Evolutionary conservation across 1,139 yeast species (phyloP).

Genomic region (Zygoascus sp.): DNA sequence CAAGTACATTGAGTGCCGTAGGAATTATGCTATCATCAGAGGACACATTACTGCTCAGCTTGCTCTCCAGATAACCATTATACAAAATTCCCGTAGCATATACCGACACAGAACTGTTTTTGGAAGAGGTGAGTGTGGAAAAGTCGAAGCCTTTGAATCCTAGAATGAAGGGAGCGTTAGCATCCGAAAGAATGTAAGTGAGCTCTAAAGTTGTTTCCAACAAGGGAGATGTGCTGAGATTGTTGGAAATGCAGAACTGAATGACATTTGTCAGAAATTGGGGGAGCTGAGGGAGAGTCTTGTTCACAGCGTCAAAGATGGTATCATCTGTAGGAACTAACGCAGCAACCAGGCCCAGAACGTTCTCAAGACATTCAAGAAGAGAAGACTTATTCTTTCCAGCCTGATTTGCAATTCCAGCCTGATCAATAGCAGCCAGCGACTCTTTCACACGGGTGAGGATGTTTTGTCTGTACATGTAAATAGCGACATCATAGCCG

Average conservation of each 20-base stretch:
- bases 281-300: constrained; percentile 34
- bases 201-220: constrained; percentile 23
- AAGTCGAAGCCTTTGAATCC: constrained; percentile 8
- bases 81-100: constrained; percentile 14
- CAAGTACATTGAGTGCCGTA: constrained; percentile 24
- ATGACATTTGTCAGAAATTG: constrained; percentile 14
- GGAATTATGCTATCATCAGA: constrained; percentile 20
- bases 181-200: constrained; percentile 27
- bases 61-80: constrained; percentile 23
- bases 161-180: constrained; percentile 20
- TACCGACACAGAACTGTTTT: constrained; percentile 2
- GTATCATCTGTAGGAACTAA: constrained; percentile 63
- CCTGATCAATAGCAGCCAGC: constrained; percentile 28
- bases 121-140: constrained; percentile 15
- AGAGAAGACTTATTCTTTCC: constrained; percentile 44
- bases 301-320: constrained; percentile 49
- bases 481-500: constrained; percentile 78
- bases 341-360: constrained; percentile 63
- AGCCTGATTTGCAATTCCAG: constrained; percentile 20
- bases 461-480: constrained; percentile 73
- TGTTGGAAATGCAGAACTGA: constrained; percentile 7
- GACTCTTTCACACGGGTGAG: constrained; percentile 57
- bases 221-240: constrained; percentile 12
- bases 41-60: constrained; percentile 12
- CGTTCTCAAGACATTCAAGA: constrained; percentile 67